These are phyloP conservation scores for sorghum (Sorghum bicolor) DNA, from an alignment of 176 grass and related monocot species.

Conservation along the genomic window DNA sequence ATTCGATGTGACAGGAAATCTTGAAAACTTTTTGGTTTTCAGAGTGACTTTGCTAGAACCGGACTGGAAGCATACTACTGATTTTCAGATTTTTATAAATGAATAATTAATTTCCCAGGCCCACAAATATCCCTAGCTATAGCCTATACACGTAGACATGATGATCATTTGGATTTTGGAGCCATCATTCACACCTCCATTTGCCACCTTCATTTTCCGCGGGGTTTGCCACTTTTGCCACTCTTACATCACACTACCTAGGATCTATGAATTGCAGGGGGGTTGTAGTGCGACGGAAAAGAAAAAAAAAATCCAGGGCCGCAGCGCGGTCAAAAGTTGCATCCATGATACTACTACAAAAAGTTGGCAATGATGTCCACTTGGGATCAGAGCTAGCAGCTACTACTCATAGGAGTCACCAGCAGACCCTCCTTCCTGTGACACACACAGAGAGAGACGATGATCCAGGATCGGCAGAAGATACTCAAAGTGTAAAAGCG, in stretches of 20 bases:
- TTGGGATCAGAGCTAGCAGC: neutral
- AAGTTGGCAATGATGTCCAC: conserved; percentile 7
- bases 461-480: neutral
- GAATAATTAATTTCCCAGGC: neutral
- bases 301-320: neutral
- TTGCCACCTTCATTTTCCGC: neutral
- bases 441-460: neutral
- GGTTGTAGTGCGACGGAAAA: neutral
- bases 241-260: neutral
- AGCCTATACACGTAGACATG: too few species aligned
- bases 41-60: neutral
- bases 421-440: neutral
- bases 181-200: conserved; percentile 6
- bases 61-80: neutral
- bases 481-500: neutral
- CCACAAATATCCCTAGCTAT: neutral
- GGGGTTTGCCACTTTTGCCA: neutral
- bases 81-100: neutral
- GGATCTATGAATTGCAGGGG: neutral
- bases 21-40: too few species aligned
- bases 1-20: too few species aligned
- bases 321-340: neutral
- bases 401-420: neutral
- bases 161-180: conserved; percentile 8
- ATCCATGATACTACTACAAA: neutral